Conservation (phyloP, 805 yeast species). For the Tetrapisispora nanseiensis region DNA sequence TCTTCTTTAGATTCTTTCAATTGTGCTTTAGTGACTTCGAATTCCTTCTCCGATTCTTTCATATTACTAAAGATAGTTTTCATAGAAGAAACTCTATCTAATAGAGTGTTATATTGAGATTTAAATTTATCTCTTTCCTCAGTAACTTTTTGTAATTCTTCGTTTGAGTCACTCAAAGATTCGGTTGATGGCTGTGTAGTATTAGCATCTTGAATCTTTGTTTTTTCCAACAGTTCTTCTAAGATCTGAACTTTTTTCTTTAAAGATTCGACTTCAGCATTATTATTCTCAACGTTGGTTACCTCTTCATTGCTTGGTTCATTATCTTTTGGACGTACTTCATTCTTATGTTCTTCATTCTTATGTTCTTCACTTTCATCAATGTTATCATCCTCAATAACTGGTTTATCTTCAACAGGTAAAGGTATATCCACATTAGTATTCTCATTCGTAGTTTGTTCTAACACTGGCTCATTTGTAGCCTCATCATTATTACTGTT, state of each 20-base stretch:
- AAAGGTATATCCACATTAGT: neutral
- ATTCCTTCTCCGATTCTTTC: slow-evolving; percentile 58
- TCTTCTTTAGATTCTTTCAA: slow-evolving; percentile 39
- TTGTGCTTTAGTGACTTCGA: slow-evolving; percentile 46
- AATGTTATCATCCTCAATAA: neutral
- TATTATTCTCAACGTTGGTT: neutral
- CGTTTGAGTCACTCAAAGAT: slow-evolving; percentile 1
- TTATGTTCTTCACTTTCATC: neutral
- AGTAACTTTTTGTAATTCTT: slow-evolving; percentile 29
- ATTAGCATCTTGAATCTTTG: neutral
- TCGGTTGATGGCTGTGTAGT: neutral
- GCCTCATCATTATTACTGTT: slow-evolving; percentile 7
- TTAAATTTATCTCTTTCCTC: slow-evolving; percentile 50
- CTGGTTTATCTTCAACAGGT: neutral
- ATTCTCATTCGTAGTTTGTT: no score
- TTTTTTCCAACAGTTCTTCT: slow-evolving; percentile 5
- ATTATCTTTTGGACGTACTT: slow-evolving; percentile 2
- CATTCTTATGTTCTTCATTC: neutral
- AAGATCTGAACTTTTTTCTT: slow-evolving; percentile 1
- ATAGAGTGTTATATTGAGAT: slow-evolving; percentile 48
- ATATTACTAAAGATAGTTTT: slow-evolving; percentile 61
- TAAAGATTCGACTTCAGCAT: neutral
- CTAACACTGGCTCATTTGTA: neutral
- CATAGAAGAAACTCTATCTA: slow-evolving; percentile 62
- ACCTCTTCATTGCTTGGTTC: neutral